Evolutionary conservation across 345 rosid genomes (phyloP).

Genomic region (Melastoma malabathricum): DNA sequence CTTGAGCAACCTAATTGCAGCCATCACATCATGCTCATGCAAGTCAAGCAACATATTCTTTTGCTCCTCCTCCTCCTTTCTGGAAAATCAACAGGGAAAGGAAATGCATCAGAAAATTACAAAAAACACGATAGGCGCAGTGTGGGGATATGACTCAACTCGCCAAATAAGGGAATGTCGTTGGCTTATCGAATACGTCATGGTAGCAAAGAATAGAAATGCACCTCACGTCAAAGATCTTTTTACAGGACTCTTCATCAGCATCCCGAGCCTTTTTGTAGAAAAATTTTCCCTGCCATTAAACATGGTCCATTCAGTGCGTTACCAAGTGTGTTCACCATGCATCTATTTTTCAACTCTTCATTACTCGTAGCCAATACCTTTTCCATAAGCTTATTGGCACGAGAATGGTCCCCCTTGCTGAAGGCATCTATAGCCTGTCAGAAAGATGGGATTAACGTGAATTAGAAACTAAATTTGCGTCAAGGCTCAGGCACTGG

Average conservation of each 20-base stretch:
- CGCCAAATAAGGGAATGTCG: background rate
- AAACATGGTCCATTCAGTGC: background rate
- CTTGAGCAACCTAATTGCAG: slow-evolving; percentile 30
- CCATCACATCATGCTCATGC: slow-evolving; percentile 21
- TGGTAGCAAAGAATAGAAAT: background rate
- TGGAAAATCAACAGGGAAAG: slow-evolving; percentile 7
- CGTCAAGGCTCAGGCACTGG: background rate
- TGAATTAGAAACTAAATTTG: background rate
- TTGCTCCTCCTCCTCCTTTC: slow-evolving; percentile 17
- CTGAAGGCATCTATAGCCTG: slow-evolving; percentile 43
- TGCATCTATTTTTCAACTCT: background rate
- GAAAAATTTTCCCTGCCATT: slow-evolving; percentile 37
- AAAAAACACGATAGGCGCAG: background rate
- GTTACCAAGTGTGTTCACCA: no score
- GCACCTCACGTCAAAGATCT: slow-evolving; percentile 29
- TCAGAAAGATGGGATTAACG: slow-evolving; percentile 5
- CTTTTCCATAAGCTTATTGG: slow-evolving; percentile 30
- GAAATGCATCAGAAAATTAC: background rate
- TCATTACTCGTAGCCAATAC: slow-evolving; percentile 11
- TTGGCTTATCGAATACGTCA: background rate
- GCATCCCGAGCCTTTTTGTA: slow-evolving; percentile 31
- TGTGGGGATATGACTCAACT: background rate
- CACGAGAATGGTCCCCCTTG: slow-evolving; percentile 23
- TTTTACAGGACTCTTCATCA: slow-evolving; percentile 36
- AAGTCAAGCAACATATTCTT: slow-evolving; percentile 24